Evolutionary conservation across 495 filamentous ascomycete genomes (phyloP).

Genomic region (Friedmanniomyces endolithicus): DNA sequence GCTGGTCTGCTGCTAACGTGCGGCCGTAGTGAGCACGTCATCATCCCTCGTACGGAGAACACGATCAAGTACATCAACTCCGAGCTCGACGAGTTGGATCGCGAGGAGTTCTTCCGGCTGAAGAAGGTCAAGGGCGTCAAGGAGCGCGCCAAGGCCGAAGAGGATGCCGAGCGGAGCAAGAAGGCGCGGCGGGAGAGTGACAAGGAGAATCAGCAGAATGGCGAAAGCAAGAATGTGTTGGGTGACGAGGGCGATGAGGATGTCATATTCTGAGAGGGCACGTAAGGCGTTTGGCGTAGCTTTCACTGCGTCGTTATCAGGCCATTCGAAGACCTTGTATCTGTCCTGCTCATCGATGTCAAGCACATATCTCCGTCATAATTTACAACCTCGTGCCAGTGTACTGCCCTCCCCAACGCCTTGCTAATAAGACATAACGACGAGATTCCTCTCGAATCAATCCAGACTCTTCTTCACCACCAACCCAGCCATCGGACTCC

Average conservation of each 20-base stretch:
- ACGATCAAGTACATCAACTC: slow-evolving; percentile 99
- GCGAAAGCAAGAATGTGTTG: slow-evolving; percentile 50
- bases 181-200: slow-evolving; percentile 32
- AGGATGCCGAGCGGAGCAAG: slow-evolving; percentile 42
- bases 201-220: slow-evolving; percentile 38
- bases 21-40: slow-evolving; percentile 66
- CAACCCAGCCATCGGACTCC: slow-evolving; percentile 48
- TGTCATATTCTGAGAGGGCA: slow-evolving; percentile 66
- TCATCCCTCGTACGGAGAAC: slow-evolving; percentile 95
- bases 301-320: neutral
- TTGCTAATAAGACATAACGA: slow-evolving; percentile 11
- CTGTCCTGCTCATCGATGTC: too few relatives aligned
- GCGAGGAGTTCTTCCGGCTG: slow-evolving; percentile 95
- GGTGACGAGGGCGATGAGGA: slow-evolving; percentile 83
- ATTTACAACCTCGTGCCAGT: too few relatives aligned
- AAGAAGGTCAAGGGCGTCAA: slow-evolving; percentile 99
- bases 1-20: neutral
- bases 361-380: too few relatives aligned
- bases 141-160: slow-evolving; percentile 63
- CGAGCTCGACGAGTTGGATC: slow-evolving; percentile 92
- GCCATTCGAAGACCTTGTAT: too few relatives aligned
- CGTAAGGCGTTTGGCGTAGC: neutral
- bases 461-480: slow-evolving; percentile 35
- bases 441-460: slow-evolving; percentile 7
- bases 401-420: slow-evolving; percentile 13